A percentile compares a stretch with the other conserved stretches of the same genome.
phyloP scores from a whole-genome alignment of 805 yeast species.

The Grigorovia humatica region DNA sequence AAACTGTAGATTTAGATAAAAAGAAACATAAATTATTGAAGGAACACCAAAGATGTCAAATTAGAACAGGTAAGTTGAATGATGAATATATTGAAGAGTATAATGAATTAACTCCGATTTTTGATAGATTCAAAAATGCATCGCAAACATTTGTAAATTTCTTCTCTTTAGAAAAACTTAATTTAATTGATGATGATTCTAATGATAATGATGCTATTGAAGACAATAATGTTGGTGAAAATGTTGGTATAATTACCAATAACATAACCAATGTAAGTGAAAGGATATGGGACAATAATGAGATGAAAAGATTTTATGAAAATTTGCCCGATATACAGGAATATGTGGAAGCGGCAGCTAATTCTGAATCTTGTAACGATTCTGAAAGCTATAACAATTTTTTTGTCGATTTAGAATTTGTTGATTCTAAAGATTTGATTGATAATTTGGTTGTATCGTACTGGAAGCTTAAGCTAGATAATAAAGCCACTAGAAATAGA shows the following conservation, averaged over 20 bases:
- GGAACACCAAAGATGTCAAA: constrained; percentile 43
- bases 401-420: constrained; percentile 34
- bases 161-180: constrained; percentile 32
- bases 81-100: constrained; percentile 32
- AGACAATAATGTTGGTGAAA: constrained; percentile 13
- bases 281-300: constrained; percentile 54
- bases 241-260: constrained; percentile 20
- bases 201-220: constrained; percentile 16
- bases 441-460: constrained; percentile 40
- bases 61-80: constrained; percentile 52
- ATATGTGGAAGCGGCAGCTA: constrained; percentile 23
- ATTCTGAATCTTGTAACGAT: constrained; percentile 11
- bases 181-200: constrained; percentile 16
- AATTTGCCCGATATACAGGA: constrained; percentile 36
- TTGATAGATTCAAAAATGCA: constrained; percentile 36
- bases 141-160: constrained; percentile 36
- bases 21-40: constrained; percentile 29
- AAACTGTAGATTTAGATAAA: constrained; percentile 30
- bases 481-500: constrained; percentile 62
- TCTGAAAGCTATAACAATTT: constrained; percentile 36
- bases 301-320: constrained; percentile 55
- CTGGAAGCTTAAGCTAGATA: constrained; percentile 44
- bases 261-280: constrained; percentile 13
- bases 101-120: constrained; percentile 27
- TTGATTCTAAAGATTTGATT: constrained; percentile 37